Percentiles rank a stretch among this genome's conserved stretches.
These are phyloP conservation scores for Vitis rotundifolia DNA, from an alignment of 164 flowering plant genomes.

Conservation along the genomic window DNA sequence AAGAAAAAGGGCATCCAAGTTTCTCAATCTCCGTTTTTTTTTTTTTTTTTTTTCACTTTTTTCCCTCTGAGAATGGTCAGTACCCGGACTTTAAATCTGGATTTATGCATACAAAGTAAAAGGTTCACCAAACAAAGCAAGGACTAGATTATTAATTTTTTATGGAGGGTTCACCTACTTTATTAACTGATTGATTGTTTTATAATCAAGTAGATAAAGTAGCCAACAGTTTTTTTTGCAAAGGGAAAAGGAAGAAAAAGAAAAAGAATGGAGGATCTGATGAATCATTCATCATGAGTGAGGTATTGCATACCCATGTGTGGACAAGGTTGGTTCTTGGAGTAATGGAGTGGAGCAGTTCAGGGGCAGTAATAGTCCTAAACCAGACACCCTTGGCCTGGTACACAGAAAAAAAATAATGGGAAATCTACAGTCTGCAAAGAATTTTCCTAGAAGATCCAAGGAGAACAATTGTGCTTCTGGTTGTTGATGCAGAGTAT, in stretches of 20 bases:
- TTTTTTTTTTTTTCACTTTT: not conserved
- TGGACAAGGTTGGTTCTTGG: not conserved
- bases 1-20: not conserved
- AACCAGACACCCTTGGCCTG: not conserved
- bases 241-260: not conserved
- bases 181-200: not conserved
- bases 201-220: constrained; percentile 15
- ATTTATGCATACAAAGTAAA: not conserved
- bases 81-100: not conserved
- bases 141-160: not conserved
- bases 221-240: not conserved
- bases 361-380: not conserved
- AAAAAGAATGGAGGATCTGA: not conserved
- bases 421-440: not conserved
- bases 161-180: constrained; percentile 4
- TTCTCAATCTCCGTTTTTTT: too few species aligned
- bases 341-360: not conserved
- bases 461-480: too few species aligned
- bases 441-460: too few species aligned
- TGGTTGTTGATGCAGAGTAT: too few species aligned
- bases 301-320: constrained; percentile 19
- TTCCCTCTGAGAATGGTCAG: not conserved
- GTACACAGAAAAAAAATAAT: too few species aligned
- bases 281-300: not conserved
- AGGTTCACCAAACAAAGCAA: constrained; percentile 7